Base-by-base conservation (phyloP, 164 flowering plant genomes). In the Sedum album region DNA sequence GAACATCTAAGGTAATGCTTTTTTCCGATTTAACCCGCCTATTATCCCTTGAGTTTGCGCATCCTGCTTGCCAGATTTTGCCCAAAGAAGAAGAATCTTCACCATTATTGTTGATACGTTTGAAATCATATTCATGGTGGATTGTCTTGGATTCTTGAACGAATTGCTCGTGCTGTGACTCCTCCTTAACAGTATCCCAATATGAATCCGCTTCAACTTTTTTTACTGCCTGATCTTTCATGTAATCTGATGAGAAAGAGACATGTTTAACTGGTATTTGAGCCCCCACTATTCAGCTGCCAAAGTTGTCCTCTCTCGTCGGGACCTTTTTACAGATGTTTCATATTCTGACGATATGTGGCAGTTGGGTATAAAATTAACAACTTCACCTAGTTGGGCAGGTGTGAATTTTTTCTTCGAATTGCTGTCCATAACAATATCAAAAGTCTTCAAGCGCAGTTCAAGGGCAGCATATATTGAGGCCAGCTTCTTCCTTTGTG, bases 1-100 rank as follows among this genome's bases (percentile, higher is more conserved):
- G 93, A 76, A 89, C 87, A 71, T 80, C 79, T 85, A 91, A 82
- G 77, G 85, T 88, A 71, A 91, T 86, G 41, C 81, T 76, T 76
- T 89, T 91, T 76, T 88, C 96, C 26, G 82, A 67, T 78, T 89
- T 91, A 53, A 81, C 73, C 18, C 86, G 79, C 51, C 81, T 81
- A 75, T 73, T 89, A 69, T 85, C 86, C 2, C 82, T 79, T 2
- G 79, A 26, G 71, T 77, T 88, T 64, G 76, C 63, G 4, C 36
- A 46, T 49, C 73, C 66, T 23, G 71, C 65, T 25, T 67, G 68
- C 67, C 69, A 74, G 35, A 69, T 67, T 1, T 75, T 80, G 44
- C 81, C 80, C 63, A 76, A n/a, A n/a, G n/a, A n/a, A n/a, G n/a
- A n/a, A n/a, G n/a, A n/a, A n/a, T n/a, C 79, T 18, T 61, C 82